Evolutionary conservation across 306 rosid genomes (phyloP).

Genomic region (Rosa lucieae): DNA sequence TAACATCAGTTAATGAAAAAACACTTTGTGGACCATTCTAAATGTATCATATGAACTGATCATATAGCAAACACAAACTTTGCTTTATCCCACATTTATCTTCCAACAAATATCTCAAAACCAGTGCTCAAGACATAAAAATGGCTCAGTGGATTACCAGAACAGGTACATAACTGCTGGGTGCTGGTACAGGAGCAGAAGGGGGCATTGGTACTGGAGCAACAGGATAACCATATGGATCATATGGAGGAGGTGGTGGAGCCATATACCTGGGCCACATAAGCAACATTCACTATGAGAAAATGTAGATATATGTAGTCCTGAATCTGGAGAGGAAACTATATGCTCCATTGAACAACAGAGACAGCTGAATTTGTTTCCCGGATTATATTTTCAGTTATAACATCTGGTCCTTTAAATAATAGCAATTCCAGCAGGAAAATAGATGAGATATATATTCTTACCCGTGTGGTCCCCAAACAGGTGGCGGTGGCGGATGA

Average conservation of each 20-base stretch:
- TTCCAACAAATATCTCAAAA: not conserved
- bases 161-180: slow-evolving; percentile 85
- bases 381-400: not conserved
- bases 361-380: slow-evolving; percentile 5
- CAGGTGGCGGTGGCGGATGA: slow-evolving; percentile 82
- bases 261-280: slow-evolving; percentile 75
- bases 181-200: slow-evolving; percentile 77
- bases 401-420: not conserved
- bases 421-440: not conserved
- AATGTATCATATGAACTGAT: not conserved
- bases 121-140: not conserved
- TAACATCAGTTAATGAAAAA: not conserved
- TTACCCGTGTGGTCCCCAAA: slow-evolving; percentile 97
- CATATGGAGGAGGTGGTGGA: slow-evolving; percentile 94
- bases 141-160: slow-evolving; percentile 52
- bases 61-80: not conserved
- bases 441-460: not conserved
- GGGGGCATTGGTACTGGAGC: slow-evolving; percentile 88
- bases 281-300: slow-evolving; percentile 24
- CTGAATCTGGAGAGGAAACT: not conserved
- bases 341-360: not conserved
- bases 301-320: not conserved
- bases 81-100: not conserved
- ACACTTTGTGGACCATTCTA: not conserved
- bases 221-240: slow-evolving; percentile 90